Evolutionary conservation across 1,284 basidiomycete species (phyloP), one percentile per base, ranked within the genome.

Genomic region (Inonotus obliquus): DNA sequence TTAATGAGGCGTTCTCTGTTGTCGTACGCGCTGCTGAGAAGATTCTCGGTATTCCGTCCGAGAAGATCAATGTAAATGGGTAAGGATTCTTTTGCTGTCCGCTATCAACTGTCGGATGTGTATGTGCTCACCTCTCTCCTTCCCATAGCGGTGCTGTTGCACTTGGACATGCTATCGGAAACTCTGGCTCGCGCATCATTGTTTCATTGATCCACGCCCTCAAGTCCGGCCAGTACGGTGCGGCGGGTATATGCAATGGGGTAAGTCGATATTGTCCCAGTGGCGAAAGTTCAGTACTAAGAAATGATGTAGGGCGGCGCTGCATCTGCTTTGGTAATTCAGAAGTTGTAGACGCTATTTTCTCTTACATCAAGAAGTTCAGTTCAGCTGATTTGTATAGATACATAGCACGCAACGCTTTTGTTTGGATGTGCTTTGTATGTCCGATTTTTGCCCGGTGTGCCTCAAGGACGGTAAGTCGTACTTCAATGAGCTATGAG

Each of bases 1-100:
- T 99, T 75, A 99, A 99, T 76, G 97, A 96, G 76, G 97, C 96
- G 17, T 99, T 99, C 82, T 96, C 95, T 0, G 92, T 94, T 38
- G 96, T 98, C 69, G 89, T 94, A 70, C 85, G 92, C 54, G 87
- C 95, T 57, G 92, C 93, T 1, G 94, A 98, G 78, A 92, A 96
- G 77, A 83, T 93, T 48, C 82, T 97, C 63, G 83, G 81, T 63
- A 81, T 99, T 65, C 89, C 94, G 71, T 83, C 90, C 35, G 82
- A 84, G 64, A 98, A 96, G 81, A 87, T 98, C 73, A 99, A 99
- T 75, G 81, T 92, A 63, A 86, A 94, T 71, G 96, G 95, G 85
- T 93, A 72, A 38, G 86, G 75, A 53, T 52, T n/a, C n/a, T 38
- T 27, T 65, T 47, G 57, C 60, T 59, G 48, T 39, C 66, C 21